phyloP scores from a whole-genome alignment of 345 rosid genomes.

The Lagerstroemia speciosa region DNA sequence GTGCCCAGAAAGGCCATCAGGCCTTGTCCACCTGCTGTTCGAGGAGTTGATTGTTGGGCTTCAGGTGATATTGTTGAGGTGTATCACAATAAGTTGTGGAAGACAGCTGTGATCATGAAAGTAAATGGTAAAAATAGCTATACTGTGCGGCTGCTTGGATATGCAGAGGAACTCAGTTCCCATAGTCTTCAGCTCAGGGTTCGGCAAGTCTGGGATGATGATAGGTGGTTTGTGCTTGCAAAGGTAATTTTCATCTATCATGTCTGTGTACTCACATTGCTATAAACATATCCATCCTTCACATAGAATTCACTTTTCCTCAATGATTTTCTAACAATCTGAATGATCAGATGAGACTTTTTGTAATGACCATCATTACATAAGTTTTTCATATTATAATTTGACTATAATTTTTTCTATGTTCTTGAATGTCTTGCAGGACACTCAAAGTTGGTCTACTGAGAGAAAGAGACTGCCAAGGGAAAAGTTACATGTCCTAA shows the following conservation, averaged over 20 bases:
- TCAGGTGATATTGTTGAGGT: slow-evolving; percentile 55
- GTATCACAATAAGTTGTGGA: slow-evolving; percentile 43
- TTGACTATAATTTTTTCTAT: not conserved
- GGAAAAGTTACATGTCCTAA: slow-evolving; percentile 3
- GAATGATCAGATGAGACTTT: not conserved
- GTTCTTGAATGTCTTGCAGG: slow-evolving; percentile 4
- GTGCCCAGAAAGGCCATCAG: slow-evolving; percentile 49
- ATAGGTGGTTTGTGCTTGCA: slow-evolving; percentile 37
- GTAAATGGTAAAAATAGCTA: slow-evolving; percentile 19
- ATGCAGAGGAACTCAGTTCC: slow-evolving; percentile 14
- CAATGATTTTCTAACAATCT: not conserved
- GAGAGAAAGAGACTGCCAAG: slow-evolving; percentile 3
- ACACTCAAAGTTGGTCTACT: slow-evolving; percentile 2
- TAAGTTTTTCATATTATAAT: not conserved
- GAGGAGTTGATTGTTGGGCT: slow-evolving; percentile 28
- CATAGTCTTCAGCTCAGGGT: slow-evolving; percentile 39
- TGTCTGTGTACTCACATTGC: not conserved
- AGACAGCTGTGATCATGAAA: slow-evolving; percentile 31
- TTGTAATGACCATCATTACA: not conserved
- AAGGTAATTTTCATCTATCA: slow-evolving; percentile 16
- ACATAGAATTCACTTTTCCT: not conserved
- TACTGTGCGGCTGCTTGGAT: slow-evolving; percentile 41
- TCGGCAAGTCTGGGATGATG: slow-evolving; percentile 52
- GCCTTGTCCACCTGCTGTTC: slow-evolving; percentile 42
- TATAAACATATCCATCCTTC: not conserved